phyloP scores from a whole-genome alignment of 2,329 filamentous ascomycete species.

The Didymella exigua region DNA sequence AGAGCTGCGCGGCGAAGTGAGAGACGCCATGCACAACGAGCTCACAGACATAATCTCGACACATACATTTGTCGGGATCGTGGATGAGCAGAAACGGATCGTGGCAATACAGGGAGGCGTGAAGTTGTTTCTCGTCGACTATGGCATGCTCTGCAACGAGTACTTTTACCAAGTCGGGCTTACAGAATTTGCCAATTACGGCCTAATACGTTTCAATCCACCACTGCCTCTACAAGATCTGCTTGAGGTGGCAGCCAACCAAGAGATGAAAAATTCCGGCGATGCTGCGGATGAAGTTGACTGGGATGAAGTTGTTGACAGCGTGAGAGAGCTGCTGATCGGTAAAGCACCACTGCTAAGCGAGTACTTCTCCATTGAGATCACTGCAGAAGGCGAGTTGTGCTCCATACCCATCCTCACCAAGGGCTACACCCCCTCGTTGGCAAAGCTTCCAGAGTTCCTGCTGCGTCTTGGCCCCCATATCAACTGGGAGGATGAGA shows the following conservation, averaged over 20 bases:
- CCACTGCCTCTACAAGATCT: constrained; percentile 73
- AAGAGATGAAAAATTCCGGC: constrained; percentile 64
- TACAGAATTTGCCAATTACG: constrained; percentile 96
- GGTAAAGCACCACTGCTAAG: constrained; percentile 81
- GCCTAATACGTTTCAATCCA: constrained; percentile 78
- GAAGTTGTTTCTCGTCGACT: constrained; percentile 90
- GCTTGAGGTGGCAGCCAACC: constrained; percentile 72
- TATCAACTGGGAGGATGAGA: constrained; percentile 85
- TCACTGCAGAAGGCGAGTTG: constrained; percentile 78
- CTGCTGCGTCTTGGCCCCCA: constrained; percentile 85
- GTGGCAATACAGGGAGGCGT: constrained; percentile 93
- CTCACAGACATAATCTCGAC: constrained; percentile 85
- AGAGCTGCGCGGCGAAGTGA: constrained; percentile 78
- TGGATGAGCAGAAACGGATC: constrained; percentile 84
- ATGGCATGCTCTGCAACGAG: constrained; percentile 81
- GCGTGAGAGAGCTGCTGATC: constrained; percentile 71
- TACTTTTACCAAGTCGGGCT: constrained; percentile 96
- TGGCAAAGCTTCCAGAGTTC: constrained; percentile 88
- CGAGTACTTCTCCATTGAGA: constrained; percentile 90
- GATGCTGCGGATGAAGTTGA: constrained; percentile 62
- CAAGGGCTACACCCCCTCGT: constrained; percentile 84
- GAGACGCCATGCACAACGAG: constrained; percentile 80
- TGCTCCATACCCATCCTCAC: constrained; percentile 80
- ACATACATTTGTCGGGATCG: constrained; percentile 91
- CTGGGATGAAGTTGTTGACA: constrained; percentile 67